phyloP scores from a whole-genome alignment of 371 early-diverging fungal genomes.

The Lichtheimia ornata region DNA sequence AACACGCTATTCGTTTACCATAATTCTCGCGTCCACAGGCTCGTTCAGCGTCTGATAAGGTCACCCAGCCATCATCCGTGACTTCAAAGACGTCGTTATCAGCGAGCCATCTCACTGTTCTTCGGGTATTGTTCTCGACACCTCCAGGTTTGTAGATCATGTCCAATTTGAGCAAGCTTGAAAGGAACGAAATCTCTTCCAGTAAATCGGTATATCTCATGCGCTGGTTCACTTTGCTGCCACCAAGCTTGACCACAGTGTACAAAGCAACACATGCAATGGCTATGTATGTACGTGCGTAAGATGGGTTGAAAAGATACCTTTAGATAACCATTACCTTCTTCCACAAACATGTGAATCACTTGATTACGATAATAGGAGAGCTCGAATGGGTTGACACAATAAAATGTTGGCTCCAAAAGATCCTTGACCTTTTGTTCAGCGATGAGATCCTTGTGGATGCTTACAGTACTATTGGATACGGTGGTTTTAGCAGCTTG shows the following conservation, averaged over 20 bases:
- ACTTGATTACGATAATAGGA: constrained; percentile 87
- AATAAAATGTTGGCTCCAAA: constrained; percentile 87
- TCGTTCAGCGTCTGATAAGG: constrained; percentile 66
- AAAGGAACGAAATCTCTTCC: constrained; percentile 76
- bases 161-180: constrained; percentile 79
- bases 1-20: constrained; percentile 35
- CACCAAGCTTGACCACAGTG: constrained; percentile 78
- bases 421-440: constrained; percentile 69
- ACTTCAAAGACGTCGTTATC: constrained; percentile 62
- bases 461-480: constrained; percentile 26
- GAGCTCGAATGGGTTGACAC: constrained; percentile 83
- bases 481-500: no score
- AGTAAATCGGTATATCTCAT: constrained; percentile 56
- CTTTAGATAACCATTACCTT: constrained; percentile 38
- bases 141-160: constrained; percentile 86
- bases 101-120: constrained; percentile 65
- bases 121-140: constrained; percentile 69
- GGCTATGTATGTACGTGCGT: constrained; percentile 29
- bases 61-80: constrained; percentile 58
- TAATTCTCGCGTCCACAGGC: constrained; percentile 82
- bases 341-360: constrained; percentile 83
- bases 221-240: constrained; percentile 61
- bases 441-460: constrained; percentile 78
- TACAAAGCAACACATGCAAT: constrained; percentile 81
- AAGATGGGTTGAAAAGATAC: not conserved